A percentile compares a stretch with the other conserved stretches of the same genome.
These are phyloP conservation scores for Gillenia trifoliata DNA, from an alignment of 306 rosid genomes.

Conservation along the genomic window DNA sequence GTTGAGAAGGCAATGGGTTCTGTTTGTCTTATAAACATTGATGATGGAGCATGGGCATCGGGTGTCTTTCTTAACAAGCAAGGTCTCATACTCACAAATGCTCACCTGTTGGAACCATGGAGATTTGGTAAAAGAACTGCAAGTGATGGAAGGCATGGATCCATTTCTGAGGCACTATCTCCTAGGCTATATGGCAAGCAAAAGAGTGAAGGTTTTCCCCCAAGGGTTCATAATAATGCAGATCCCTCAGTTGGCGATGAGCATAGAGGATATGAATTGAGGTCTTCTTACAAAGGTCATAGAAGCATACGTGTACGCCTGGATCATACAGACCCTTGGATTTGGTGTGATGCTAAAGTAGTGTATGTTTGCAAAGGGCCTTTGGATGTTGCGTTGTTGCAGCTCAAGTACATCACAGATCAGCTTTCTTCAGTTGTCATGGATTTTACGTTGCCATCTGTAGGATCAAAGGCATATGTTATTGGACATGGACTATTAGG, in stretches of 20 bases:
- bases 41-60: conserved; percentile 92
- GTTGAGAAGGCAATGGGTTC: conserved; percentile 75
- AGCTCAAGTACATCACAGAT: conserved; percentile 67
- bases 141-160: conserved; percentile 33
- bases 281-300: conserved; percentile 27
- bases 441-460: conserved; percentile 55
- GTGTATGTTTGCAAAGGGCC: conserved; percentile 82
- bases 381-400: conserved; percentile 83
- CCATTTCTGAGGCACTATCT: conserved; percentile 21
- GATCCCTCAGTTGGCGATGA: conserved; percentile 32
- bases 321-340: conserved; percentile 66
- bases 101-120: conserved; percentile 90
- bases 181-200: conserved; percentile 24
- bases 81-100: conserved; percentile 93
- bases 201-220: conserved; percentile 23
- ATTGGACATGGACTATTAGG: conserved; percentile 92
- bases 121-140: conserved; percentile 69
- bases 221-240: conserved; percentile 15
- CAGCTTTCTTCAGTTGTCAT: conserved; percentile 55
- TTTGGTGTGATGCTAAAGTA: conserved; percentile 80
- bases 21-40: conserved; percentile 79
- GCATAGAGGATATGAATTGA: conserved; percentile 28
- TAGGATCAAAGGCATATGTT: conserved; percentile 79
- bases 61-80: conserved; percentile 70
- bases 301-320: conserved; percentile 70